Evolutionary conservation across 2,329 filamentous ascomycete species (phyloP), one percentile per base, ranked within the genome.

Genomic region (Raffaelea ambrosiae): DNA sequence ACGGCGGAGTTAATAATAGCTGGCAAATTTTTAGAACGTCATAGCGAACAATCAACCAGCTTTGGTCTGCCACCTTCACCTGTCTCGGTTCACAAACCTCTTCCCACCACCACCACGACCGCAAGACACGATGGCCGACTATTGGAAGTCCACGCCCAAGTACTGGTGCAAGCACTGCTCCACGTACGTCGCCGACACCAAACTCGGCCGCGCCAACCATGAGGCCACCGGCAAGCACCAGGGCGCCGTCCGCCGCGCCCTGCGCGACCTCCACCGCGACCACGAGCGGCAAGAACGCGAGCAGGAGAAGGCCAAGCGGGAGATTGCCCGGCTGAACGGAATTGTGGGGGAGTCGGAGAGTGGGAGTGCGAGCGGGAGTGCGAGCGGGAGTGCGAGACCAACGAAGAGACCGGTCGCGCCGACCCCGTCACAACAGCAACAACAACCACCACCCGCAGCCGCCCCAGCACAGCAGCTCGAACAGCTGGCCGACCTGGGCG

Each of bases 121-220:
- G n/a, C n/a, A n/a, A n/a, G n/a, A n/a, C n/a, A n/a, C n/a, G n/a
- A 97, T 98, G 93, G 84, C 93, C 0, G 93, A 97, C 74, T 94
- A 95, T 69, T 97, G 93, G 93, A 97, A 97, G 65, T 96, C 91
- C 19, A 95, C 90, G 64, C 90, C 90, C 5, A 91, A 85, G 63
- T 95, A 95, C 70, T 97, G 90, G 89, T 98, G 93, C 79, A 97
- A 97, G 66, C 88, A 95, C 72, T 98, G 93, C 77, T 80, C 81
- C 61, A 79, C 78, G 62, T 97, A 83, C 66, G 86, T 98, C 44
- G 86, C 88, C 67, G 93, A 98, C 72, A 96, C 90, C 20, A 83
- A 88, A 57, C 81, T 96, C 65, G 90, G 95, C 65, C 85, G 84
- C 57, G 76, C 82, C 55, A 91, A 96, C 66, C 90, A 96, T 68